A percentile compares a stretch with the other conserved stretches of the same genome.
phyloP scores from a whole-genome alignment of 208 protist genomes.

The Balamuthia mandrillaris region DNA sequence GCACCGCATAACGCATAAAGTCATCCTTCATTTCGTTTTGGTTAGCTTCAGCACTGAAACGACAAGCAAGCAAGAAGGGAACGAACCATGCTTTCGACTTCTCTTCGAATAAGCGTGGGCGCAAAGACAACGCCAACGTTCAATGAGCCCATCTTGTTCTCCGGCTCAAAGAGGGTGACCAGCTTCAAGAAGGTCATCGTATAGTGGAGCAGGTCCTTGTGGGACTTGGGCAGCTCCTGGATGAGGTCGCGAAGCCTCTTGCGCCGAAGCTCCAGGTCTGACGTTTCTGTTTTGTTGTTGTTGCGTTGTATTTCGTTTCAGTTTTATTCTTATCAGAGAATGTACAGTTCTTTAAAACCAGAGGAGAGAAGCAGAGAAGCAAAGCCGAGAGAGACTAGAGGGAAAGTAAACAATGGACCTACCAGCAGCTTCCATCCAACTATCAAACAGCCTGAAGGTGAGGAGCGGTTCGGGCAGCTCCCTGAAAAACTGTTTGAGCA shows the following conservation, averaged over 20 bases:
- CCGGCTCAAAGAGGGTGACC: not conserved
- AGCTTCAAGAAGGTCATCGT: conserved; percentile 30
- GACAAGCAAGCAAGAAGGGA: not conserved
- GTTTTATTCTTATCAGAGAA: too few species aligned
- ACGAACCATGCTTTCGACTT: conserved; percentile 12
- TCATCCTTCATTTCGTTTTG: not conserved
- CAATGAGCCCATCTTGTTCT: conserved; percentile 23
- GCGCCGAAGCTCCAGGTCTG: not conserved
- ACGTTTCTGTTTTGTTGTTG: not conserved
- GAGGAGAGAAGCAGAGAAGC: too few species aligned
- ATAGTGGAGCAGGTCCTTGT: not conserved
- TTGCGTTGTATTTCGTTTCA: too few species aligned
- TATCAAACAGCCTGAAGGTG: conserved; percentile 19
- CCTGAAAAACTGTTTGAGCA: conserved; percentile 25
- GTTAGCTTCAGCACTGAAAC: not conserved
- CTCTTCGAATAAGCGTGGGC: not conserved
- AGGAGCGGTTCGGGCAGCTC: conserved; percentile 36
- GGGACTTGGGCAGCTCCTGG: not conserved
- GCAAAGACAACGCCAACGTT: conserved; percentile 34
- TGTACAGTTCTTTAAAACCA: too few species aligned
- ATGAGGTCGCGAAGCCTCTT: conserved; percentile 12
- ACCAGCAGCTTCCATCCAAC: conserved; percentile 39
- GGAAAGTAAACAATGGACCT: too few species aligned
- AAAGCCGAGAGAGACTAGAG: not conserved
- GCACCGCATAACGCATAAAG: conserved; percentile 19